Evolutionary conservation across 306 rosid genomes (phyloP).

Genomic region (Vigna angularis): DNA sequence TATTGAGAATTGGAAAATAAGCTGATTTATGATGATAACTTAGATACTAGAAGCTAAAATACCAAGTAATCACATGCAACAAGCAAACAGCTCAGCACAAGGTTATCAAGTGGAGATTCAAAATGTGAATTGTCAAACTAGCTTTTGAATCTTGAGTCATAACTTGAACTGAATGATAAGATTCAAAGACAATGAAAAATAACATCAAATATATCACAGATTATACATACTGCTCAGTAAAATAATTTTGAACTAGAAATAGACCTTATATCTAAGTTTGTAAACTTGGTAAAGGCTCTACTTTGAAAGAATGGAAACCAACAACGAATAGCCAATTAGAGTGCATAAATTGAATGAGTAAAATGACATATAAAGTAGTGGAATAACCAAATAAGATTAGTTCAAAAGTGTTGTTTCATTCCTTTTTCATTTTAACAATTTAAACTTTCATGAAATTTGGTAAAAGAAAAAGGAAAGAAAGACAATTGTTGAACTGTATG

Average conservation of each 20-base stretch:
- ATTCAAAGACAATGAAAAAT: not conserved
- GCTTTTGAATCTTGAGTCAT: not conserved
- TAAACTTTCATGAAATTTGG: not conserved
- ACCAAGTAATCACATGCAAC: constrained; percentile 15
- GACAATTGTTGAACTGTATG: no score
- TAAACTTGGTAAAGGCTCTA: not conserved
- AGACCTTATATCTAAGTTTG: not conserved
- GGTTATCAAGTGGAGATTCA: not conserved
- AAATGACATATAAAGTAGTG: not conserved
- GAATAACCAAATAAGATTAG: not conserved
- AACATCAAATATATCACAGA: not conserved
- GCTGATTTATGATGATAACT: not conserved
- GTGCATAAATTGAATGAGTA: not conserved
- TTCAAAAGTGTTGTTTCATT: not conserved
- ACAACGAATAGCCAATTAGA: not conserved
- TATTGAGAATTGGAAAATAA: not conserved
- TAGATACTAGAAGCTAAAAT: not conserved
- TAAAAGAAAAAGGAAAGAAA: no score
- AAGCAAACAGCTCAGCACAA: not conserved
- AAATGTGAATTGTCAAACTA: not conserved
- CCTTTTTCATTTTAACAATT: not conserved
- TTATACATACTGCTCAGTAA: not conserved
- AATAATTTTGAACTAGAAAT: not conserved
- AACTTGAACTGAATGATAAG: not conserved
- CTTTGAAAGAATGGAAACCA: not conserved